Conservation (phyloP, 2,329 filamentous ascomycete genomes). For the Aspergillus niger region DNA sequence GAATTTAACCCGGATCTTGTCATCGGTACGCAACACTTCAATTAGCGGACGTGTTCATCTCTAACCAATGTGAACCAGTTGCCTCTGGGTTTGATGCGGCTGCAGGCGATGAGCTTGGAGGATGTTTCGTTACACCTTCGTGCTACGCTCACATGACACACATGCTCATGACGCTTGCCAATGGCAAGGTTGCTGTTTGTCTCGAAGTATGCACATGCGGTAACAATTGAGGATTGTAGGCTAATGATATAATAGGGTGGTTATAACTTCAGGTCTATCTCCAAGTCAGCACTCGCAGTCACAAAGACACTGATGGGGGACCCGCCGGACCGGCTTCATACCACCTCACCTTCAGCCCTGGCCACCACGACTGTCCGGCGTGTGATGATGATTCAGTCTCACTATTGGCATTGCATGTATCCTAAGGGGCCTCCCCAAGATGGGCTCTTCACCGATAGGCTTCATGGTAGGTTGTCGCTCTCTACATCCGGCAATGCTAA, state of each 20-base stretch:
- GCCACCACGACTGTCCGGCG: slow-evolving; percentile 60
- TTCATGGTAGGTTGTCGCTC: slow-evolving; percentile 56
- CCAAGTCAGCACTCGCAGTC: slow-evolving; percentile 86
- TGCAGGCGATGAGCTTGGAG: slow-evolving; percentile 86
- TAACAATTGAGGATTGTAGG: neutral
- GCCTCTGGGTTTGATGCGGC: slow-evolving; percentile 96
- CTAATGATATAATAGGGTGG: slow-evolving; percentile 60
- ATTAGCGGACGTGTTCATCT: neutral
- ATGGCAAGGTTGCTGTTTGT: slow-evolving; percentile 87
- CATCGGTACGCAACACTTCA: slow-evolving; percentile 58
- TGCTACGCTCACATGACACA: slow-evolving; percentile 99
- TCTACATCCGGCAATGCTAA: neutral
- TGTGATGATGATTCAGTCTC: slow-evolving; percentile 61
- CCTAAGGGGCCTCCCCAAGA: slow-evolving; percentile 54
- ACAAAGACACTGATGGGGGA: slow-evolving; percentile 94
- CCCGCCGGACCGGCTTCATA: slow-evolving; percentile 66
- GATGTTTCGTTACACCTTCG: slow-evolving; percentile 84
- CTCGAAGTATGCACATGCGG: slow-evolving; percentile 60
- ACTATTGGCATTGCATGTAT: slow-evolving; percentile 86
- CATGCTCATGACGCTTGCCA: slow-evolving; percentile 94
- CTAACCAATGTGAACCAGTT: slow-evolving; percentile 50
- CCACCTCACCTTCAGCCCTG: slow-evolving; percentile 50
- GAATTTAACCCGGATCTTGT: slow-evolving; percentile 95
- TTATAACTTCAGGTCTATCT: slow-evolving; percentile 92
- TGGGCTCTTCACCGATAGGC: slow-evolving; percentile 51